Evolutionary conservation across 352 stramenopile species (phyloP).

Genomic region (Pythium coloratum): DNA sequence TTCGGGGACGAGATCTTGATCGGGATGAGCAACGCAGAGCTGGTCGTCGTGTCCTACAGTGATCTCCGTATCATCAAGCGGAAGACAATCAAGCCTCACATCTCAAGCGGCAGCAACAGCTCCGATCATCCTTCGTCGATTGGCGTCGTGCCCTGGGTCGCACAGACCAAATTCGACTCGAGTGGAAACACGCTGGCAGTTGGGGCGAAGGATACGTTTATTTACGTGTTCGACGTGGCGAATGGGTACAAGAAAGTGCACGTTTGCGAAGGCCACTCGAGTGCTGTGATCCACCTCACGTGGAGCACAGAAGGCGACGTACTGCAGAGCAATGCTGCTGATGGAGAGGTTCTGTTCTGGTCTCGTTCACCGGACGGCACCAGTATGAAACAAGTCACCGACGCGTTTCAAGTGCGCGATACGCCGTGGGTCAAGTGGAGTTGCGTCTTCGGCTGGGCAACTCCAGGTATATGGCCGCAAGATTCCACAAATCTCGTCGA

Average conservation of each 20-base stretch:
- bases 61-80: conserved; percentile 39
- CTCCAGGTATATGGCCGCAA: conserved; percentile 57
- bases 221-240: conserved; percentile 55
- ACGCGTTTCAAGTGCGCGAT: conserved; percentile 59
- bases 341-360: conserved; percentile 71
- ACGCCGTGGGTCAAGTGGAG: conserved; percentile 65
- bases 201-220: conserved; percentile 57
- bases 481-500: conserved; percentile 52
- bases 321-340: conserved; percentile 76
- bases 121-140: conserved; percentile 11
- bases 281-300: conserved; percentile 80
- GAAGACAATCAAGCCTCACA: conserved; percentile 43
- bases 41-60: conserved; percentile 49
- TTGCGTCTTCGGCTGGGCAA: conserved; percentile 69
- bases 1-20: conserved; percentile 52
- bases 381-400: conserved; percentile 60
- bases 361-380: conserved; percentile 19
- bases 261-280: conserved; percentile 81
- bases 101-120: neutral
- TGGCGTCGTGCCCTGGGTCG: conserved; percentile 20
- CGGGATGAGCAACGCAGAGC: conserved; percentile 49
- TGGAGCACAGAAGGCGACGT: conserved; percentile 82
- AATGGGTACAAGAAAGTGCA: conserved; percentile 59
- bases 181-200: conserved; percentile 51
- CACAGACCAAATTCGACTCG: conserved; percentile 57